Percentiles rank a stretch among this genome's conserved stretches.
Evolutionary conservation across 2,329 filamentous ascomycete genomes (phyloP).

Genomic region (Colletotrichum cereale): DNA sequence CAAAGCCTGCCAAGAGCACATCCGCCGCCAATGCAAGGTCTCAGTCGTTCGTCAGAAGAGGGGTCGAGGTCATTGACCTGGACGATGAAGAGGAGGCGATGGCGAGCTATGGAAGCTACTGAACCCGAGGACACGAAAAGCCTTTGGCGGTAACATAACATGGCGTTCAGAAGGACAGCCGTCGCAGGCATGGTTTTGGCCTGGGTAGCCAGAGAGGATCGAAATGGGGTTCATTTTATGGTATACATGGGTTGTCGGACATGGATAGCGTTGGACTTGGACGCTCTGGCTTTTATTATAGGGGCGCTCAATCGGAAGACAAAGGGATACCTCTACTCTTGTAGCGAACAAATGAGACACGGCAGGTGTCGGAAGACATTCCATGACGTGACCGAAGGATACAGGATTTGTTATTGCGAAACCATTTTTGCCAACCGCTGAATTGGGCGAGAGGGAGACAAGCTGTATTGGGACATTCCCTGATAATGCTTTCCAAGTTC

Average conservation of each 20-base stretch:
- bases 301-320: background rate
- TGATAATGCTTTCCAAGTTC: background rate
- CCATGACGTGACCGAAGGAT: background rate
- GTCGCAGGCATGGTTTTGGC: background rate
- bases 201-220: background rate
- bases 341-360: constrained; percentile 8
- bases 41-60: constrained; percentile 41
- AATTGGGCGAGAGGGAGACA: background rate
- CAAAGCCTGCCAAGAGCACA: constrained; percentile 46
- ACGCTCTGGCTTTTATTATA: constrained; percentile 8
- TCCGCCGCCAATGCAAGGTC: constrained; percentile 31
- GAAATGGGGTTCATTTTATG: constrained; percentile 11
- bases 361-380: background rate
- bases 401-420: background rate
- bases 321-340: constrained; percentile 18
- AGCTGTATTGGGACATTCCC: background rate
- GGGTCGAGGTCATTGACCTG: constrained; percentile 47
- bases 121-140: background rate
- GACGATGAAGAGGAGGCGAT: constrained; percentile 66
- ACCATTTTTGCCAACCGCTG: background rate
- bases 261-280: constrained; percentile 21
- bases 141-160: constrained; percentile 13
- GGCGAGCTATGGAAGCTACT: constrained; percentile 58
- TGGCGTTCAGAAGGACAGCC: constrained; percentile 18
- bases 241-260: constrained; percentile 9